Evolutionary conservation across 345 rosid species (phyloP).

Genomic region (Eucalyptus tenuipes): DNA sequence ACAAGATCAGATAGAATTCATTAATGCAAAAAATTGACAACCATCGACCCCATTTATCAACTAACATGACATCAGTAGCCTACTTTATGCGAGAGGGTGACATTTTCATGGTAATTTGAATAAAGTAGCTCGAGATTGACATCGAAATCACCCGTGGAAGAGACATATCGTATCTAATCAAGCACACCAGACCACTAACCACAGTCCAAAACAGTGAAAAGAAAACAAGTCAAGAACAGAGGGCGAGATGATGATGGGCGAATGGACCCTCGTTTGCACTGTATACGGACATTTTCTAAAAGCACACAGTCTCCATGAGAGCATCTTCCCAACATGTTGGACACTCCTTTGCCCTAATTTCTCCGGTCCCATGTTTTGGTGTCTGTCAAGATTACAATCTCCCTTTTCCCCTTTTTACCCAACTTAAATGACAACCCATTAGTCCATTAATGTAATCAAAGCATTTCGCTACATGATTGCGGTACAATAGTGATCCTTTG

Average conservation of each 20-base stretch:
- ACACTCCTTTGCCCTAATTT: neutral
- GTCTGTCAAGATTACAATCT: neutral
- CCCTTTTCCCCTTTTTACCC: neutral
- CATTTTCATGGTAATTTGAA: neutral
- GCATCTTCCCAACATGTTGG: neutral
- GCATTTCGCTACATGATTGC: neutral
- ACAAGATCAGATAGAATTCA: neutral
- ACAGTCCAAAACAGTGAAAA: constrained; percentile 6
- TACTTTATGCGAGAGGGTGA: neutral
- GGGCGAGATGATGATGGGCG: neutral
- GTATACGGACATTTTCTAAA: neutral
- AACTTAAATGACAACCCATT: neutral
- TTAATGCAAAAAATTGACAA: neutral
- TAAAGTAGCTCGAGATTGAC: neutral
- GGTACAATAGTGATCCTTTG: neutral
- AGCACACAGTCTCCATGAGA: neutral
- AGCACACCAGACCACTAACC: neutral
- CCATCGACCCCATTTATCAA: neutral
- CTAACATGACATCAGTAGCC: neutral
- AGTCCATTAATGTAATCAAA: neutral
- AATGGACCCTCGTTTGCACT: constrained; percentile 21
- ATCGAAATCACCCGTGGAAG: neutral
- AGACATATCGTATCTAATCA: neutral
- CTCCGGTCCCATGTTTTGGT: neutral
- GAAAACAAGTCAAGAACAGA: constrained; percentile 15